These are phyloP conservation scores for Cucurbitaria berberidis DNA, from an alignment of 2,329 filamentous ascomycete species.

Conservation along the genomic window DNA sequence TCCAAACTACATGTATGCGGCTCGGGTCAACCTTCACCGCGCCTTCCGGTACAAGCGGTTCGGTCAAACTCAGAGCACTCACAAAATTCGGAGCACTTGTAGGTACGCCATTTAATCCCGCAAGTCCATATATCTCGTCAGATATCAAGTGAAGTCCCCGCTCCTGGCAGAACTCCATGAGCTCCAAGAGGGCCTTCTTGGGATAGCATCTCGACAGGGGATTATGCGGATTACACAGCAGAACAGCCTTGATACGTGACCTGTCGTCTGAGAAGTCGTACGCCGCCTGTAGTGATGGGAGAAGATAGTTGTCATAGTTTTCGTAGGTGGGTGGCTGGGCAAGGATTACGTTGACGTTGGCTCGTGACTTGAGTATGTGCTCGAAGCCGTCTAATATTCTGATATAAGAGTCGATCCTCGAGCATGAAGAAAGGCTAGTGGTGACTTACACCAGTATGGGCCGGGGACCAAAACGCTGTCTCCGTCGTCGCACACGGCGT, in stretches of 20 bases:
- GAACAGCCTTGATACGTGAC: constrained; percentile 39
- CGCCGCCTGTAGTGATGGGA: constrained; percentile 38
- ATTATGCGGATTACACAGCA: constrained; percentile 39
- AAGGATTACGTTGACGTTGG: constrained; percentile 34
- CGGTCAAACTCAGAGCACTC: constrained; percentile 33
- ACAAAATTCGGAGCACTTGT: constrained; percentile 25
- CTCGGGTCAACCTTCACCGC: constrained; percentile 43
- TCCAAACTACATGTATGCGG: constrained; percentile 41
- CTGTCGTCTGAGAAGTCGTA: constrained; percentile 37
- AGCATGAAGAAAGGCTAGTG: background rate
- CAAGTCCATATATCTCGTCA: constrained; percentile 36
- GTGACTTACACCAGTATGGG: constrained; percentile 38
- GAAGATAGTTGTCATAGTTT: constrained; percentile 40
- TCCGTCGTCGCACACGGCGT: constrained; percentile 40
- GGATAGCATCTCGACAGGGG: constrained; percentile 36
- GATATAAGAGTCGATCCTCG: background rate
- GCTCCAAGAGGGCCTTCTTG: constrained; percentile 31
- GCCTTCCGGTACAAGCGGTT: constrained; percentile 34
- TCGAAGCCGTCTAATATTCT: constrained; percentile 29
- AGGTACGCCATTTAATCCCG: constrained; percentile 12
- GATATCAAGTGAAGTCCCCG: constrained; percentile 36
- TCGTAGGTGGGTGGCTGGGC: constrained; percentile 37
- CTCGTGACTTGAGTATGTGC: constrained; percentile 21
- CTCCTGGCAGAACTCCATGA: constrained; percentile 44
- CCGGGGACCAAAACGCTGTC: constrained; percentile 41